phyloP scores from a whole-genome alignment of 805 yeast species.

The Candida quercuum region DNA sequence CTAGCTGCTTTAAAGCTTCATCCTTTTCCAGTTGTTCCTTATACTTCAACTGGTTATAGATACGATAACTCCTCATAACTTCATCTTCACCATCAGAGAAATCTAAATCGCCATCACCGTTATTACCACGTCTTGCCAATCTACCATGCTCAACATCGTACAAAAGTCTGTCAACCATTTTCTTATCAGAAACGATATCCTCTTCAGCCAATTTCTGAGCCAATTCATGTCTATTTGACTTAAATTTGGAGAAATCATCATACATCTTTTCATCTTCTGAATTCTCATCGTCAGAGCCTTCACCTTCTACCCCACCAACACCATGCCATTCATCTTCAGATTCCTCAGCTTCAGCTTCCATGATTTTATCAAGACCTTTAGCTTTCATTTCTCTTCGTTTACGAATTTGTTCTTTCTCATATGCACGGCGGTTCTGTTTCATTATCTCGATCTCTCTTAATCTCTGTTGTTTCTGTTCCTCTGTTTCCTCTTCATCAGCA shows the following conservation, averaged over 20 bases:
- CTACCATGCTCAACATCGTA: slow-evolving; percentile 72
- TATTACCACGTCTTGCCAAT: slow-evolving; percentile 52
- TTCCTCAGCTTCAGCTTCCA: slow-evolving; percentile 83
- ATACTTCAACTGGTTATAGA: slow-evolving; percentile 22
- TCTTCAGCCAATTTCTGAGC: slow-evolving; percentile 54
- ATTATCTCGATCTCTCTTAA: slow-evolving; percentile 13
- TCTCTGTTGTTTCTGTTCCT: slow-evolving; percentile 17
- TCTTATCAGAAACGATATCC: slow-evolving; percentile 55
- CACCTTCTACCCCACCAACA: slow-evolving; percentile 67
- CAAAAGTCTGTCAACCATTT: slow-evolving; percentile 58
- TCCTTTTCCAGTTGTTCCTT: slow-evolving; percentile 43
- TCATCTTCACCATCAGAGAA: slow-evolving; percentile 75
- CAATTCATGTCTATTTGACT: slow-evolving; percentile 52
- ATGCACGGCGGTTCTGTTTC: slow-evolving; percentile 19
- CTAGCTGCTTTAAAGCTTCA: slow-evolving; percentile 41
- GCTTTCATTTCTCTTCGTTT: slow-evolving; percentile 49
- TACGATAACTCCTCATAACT: slow-evolving; percentile 28
- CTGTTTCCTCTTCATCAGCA: slow-evolving; percentile 20
- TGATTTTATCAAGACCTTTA: slow-evolving; percentile 51
- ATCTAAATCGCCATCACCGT: slow-evolving; percentile 52
- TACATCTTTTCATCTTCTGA: slow-evolving; percentile 77
- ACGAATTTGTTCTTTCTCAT: slow-evolving; percentile 19
- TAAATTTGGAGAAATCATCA: slow-evolving; percentile 59
- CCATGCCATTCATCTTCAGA: slow-evolving; percentile 89
- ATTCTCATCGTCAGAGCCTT: slow-evolving; percentile 45